Conservation (phyloP, 768 basidiomycete species). For the Boletus fagicola region DNA sequence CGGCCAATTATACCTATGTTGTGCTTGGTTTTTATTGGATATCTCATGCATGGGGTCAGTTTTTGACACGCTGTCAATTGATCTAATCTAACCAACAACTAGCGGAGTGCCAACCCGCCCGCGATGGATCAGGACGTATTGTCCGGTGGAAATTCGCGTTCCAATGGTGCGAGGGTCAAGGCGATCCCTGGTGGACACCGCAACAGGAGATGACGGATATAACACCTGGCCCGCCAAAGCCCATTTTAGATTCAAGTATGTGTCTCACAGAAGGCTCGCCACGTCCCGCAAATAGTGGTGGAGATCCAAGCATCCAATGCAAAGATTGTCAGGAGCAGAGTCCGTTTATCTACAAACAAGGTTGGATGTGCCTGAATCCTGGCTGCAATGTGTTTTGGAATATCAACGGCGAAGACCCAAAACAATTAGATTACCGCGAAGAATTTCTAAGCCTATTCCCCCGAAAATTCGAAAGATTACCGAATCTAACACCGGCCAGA, state of each 20-base stretch:
- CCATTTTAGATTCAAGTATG: neutral
- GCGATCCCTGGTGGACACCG: slow-evolving; percentile 48
- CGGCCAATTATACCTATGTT: slow-evolving; percentile 49
- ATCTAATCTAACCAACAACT: slow-evolving; percentile 14
- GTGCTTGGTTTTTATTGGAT: slow-evolving; percentile 65
- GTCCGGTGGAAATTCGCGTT: slow-evolving; percentile 82
- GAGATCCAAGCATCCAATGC: slow-evolving; percentile 34
- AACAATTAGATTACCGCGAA: slow-evolving; percentile 45
- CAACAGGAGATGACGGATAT: neutral
- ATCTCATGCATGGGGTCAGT: slow-evolving; percentile 50
- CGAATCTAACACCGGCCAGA: slow-evolving; percentile 40
- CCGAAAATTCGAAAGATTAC: slow-evolving; percentile 31
- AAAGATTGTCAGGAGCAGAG: slow-evolving; percentile 42
- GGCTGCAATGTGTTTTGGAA: slow-evolving; percentile 58
- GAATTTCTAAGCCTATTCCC: slow-evolving; percentile 44
- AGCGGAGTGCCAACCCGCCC: slow-evolving; percentile 61
- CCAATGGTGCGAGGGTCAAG: slow-evolving; percentile 79
- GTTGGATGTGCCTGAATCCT: slow-evolving; percentile 66
- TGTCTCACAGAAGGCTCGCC: neutral
- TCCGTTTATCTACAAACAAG: slow-evolving; percentile 51
- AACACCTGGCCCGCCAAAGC: neutral
- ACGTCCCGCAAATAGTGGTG: neutral
- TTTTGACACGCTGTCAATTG: neutral
- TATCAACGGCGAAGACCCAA: slow-evolving; percentile 30
- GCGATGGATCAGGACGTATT: slow-evolving; percentile 50